Base-by-base conservation (phyloP, 148 eudicot species). In the Chenopodium suecicum region DNA sequence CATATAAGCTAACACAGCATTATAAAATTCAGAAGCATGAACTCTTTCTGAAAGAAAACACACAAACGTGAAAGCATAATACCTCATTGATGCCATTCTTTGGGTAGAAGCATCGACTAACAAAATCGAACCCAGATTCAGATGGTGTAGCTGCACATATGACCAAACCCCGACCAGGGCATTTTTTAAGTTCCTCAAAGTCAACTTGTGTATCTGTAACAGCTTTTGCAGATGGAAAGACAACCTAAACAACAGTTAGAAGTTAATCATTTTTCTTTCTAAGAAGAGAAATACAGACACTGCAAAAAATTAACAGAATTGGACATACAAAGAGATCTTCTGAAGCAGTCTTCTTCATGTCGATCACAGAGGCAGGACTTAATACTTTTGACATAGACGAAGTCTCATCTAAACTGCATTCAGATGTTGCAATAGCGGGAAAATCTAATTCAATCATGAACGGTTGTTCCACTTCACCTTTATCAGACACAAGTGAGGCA, bases 51-150 rank as follows among this genome's bases (percentile, higher is more conserved):
- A 67, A 25, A 29, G 22, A 56, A 13, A 56, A 2, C 14, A 13
- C 1, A 66, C 19, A 29, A 27, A 67, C 3, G 29, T 7, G 23
- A 27, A 67, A 29, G 7, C 22, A 50, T 48, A 7, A 41, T 88
- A 91, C 95, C 96, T 91, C 96, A 9, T 85, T 48, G 64, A 94
- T 64, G 41, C 96, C 98, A 17, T 83, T 67, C 20, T 92, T 94
- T 31, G 98, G 97, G 78, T 79, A 82, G 84, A 92, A 94, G 87
- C 85, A 91, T 63, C 98, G 93, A 87, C 93, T 90, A 79, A 82
- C 73, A 32, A 92, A 92, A 81, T 94, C 97, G 34, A 88, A 94
- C 46, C 89, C 94, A 72, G 94, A 91, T 76, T 81, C 94, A 54
- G 88, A 73, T 10, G 91, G 83, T 56, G 92, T 91, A 88, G 80